A percentile compares a stretch with the other conserved stretches of the same genome.
These are phyloP conservation scores for Arabis alpina DNA, from an alignment of 345 rosid species.

Conservation along the genomic window DNA sequence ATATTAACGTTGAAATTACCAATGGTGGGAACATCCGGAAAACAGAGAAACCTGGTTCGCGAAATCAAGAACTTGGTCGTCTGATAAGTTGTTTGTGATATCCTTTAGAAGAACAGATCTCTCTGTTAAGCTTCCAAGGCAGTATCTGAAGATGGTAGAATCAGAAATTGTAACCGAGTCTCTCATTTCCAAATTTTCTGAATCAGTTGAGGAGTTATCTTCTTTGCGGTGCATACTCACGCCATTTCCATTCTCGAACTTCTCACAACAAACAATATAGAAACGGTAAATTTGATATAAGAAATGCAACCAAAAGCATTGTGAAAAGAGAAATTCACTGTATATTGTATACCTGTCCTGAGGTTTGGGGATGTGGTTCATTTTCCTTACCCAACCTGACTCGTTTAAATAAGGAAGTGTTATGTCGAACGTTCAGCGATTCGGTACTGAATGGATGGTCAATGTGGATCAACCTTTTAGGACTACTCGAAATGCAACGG, in stretches of 20 bases:
- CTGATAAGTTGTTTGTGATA: constrained; percentile 62
- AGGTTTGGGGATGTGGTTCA: constrained; percentile 47
- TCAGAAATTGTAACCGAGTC: constrained; percentile 59
- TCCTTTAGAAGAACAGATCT: constrained; percentile 72
- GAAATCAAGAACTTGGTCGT: constrained; percentile 62
- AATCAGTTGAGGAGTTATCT: constrained; percentile 53
- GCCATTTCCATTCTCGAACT: constrained; percentile 31
- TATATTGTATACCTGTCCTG: constrained; percentile 50
- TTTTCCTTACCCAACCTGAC: constrained; percentile 54
- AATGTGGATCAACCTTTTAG: constrained; percentile 53
- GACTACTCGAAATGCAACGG: constrained; percentile 63
- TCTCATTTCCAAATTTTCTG: constrained; percentile 59
- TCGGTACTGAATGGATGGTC: constrained; percentile 45
- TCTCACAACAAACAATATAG: constrained; percentile 19
- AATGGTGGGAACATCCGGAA: constrained; percentile 86
- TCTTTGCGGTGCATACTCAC: constrained; percentile 43
- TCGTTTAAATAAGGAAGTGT: constrained; percentile 49
- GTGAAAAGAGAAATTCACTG: not conserved
- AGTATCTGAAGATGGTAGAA: constrained; percentile 62
- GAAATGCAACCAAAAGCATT: constrained; percentile 6
- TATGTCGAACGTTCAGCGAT: constrained; percentile 48
- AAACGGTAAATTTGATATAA: constrained; percentile 11
- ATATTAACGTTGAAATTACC: constrained; percentile 47
- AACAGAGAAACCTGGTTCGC: constrained; percentile 71
- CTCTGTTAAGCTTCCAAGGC: constrained; percentile 69